Percentiles rank a stretch among this genome's conserved stretches.
Conservation (phyloP, 2,329 filamentous ascomycete genomes). For the Colletotrichum incanum region DNA sequence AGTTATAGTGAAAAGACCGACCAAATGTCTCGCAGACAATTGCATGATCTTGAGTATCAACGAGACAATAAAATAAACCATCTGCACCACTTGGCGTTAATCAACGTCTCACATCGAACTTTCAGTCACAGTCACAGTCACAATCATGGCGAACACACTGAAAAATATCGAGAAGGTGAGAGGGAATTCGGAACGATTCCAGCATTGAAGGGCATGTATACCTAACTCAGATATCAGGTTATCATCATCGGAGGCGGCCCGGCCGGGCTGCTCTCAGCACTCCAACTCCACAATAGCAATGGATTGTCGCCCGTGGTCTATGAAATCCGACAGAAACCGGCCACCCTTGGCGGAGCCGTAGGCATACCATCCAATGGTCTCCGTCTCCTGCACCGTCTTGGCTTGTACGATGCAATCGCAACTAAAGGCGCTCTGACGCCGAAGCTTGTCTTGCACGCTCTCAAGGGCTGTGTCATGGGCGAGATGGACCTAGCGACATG, state of each 20-base stretch:
- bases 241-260: constrained; percentile 49
- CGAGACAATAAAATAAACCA: background rate
- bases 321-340: constrained; percentile 26
- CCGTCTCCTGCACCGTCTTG: constrained; percentile 22
- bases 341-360: constrained; percentile 24
- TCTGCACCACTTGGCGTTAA: background rate
- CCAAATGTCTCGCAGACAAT: background rate
- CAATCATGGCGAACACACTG: background rate
- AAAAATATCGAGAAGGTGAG: background rate
- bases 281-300: constrained; percentile 21
- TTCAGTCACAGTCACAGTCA: background rate
- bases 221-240: background rate
- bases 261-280: constrained; percentile 42
- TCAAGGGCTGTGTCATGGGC: constrained; percentile 24
- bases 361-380: constrained; percentile 36
- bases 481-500: constrained; percentile 28
- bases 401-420: constrained; percentile 12
- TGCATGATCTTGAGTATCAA: background rate
- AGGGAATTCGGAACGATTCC: background rate
- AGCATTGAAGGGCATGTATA: too few species aligned
- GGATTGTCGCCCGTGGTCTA: constrained; percentile 18
- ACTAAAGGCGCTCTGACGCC: constrained; percentile 28
- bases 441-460: constrained; percentile 16
- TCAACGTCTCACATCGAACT: background rate
- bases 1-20: background rate